A percentile compares a stretch with the other conserved stretches of the same genome.
Conservation (phyloP, 1,284 basidiomycete species). For the Ustilago lituana region DNA sequence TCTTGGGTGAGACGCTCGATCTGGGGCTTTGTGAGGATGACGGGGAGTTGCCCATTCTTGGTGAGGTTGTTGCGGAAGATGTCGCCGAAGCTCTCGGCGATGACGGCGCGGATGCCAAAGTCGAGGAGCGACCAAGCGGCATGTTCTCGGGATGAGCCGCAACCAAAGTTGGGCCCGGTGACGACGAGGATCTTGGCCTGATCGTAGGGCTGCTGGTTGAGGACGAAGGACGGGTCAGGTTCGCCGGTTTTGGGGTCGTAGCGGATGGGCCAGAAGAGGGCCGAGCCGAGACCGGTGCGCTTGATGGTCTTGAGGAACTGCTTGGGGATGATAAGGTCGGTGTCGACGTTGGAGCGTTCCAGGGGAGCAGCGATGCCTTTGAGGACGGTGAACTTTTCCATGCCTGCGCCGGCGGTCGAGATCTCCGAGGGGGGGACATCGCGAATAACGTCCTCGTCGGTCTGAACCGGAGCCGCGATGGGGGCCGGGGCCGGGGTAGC, state of each 20-base stretch:
- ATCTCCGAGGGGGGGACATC: slow-evolving; percentile 42
- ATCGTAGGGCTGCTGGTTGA: slow-evolving; percentile 60
- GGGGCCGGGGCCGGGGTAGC: slow-evolving; percentile 44
- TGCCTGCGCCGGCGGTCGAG: slow-evolving; percentile 48
- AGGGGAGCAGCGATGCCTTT: slow-evolving; percentile 64
- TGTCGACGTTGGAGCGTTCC: slow-evolving; percentile 64
- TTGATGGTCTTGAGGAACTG: slow-evolving; percentile 67
- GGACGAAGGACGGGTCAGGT: slow-evolving; percentile 54
- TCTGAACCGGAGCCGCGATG: slow-evolving; percentile 22
- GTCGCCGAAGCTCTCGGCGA: slow-evolving; percentile 61
- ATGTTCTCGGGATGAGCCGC: slow-evolving; percentile 63
- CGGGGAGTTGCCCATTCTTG: slow-evolving; percentile 64
- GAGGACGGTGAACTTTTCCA: slow-evolving; percentile 61
- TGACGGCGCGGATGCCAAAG: slow-evolving; percentile 64
- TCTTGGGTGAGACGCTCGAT: slow-evolving; percentile 54
- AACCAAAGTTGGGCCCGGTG: slow-evolving; percentile 64
- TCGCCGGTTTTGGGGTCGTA: slow-evolving; percentile 63
- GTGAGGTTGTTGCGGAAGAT: slow-evolving; percentile 64
- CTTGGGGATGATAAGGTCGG: slow-evolving; percentile 66
- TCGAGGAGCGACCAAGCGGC: slow-evolving; percentile 65
- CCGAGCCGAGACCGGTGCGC: slow-evolving; percentile 63
- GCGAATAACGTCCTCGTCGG: slow-evolving; percentile 55
- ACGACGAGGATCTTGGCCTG: slow-evolving; percentile 62
- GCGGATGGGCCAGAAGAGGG: slow-evolving; percentile 62
- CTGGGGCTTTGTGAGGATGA: slow-evolving; percentile 49